These are phyloP conservation scores for Beauveria australis DNA, from an alignment of 2,329 filamentous ascomycete species.

Conservation along the genomic window DNA sequence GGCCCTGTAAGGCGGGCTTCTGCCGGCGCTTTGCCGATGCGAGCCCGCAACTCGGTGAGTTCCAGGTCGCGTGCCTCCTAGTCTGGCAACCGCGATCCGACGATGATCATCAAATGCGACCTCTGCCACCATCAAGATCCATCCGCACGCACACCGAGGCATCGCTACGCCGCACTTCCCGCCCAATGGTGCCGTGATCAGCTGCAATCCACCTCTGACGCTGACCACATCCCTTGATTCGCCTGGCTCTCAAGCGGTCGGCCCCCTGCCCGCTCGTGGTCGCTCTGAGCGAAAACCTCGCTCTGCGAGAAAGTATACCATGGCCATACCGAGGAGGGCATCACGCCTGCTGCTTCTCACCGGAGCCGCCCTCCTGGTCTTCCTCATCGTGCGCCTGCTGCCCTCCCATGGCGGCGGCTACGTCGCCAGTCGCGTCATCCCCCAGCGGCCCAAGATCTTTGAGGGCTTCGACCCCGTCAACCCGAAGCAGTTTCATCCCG, in stretches of 20 bases:
- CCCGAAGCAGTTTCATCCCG: slow-evolving; percentile 19
- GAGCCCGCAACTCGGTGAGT: not conserved
- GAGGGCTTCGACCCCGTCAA: slow-evolving; percentile 8
- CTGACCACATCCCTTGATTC: not conserved
- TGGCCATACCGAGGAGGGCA: slow-evolving; percentile 18
- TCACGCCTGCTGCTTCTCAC: slow-evolving; percentile 18
- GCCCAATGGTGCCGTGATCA: not conserved
- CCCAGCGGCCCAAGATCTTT: slow-evolving; percentile 3
- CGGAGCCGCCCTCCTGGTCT: slow-evolving; percentile 14
- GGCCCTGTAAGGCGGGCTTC: not conserved
- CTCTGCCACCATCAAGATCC: slow-evolving; percentile 3
- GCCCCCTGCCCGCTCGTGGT: not conserved
- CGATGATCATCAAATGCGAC: not conserved
- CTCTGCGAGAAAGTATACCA: not conserved
- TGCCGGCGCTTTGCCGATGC: slow-evolving; percentile 2
- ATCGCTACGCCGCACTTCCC: not conserved
- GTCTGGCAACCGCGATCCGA: not conserved
- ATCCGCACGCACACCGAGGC: not conserved
- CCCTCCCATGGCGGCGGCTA: slow-evolving; percentile 15
- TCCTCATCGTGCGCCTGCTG: slow-evolving; percentile 18
- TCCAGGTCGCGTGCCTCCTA: not conserved
- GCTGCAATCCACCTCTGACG: not conserved
- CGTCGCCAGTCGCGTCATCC: slow-evolving; percentile 15
- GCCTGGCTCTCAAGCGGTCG: not conserved
- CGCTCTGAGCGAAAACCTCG: not conserved